A percentile compares a stretch with the other conserved stretches of the same genome.
Conservation (phyloP, 768 basidiomycete species). For the Naganishia friedmannii region DNA sequence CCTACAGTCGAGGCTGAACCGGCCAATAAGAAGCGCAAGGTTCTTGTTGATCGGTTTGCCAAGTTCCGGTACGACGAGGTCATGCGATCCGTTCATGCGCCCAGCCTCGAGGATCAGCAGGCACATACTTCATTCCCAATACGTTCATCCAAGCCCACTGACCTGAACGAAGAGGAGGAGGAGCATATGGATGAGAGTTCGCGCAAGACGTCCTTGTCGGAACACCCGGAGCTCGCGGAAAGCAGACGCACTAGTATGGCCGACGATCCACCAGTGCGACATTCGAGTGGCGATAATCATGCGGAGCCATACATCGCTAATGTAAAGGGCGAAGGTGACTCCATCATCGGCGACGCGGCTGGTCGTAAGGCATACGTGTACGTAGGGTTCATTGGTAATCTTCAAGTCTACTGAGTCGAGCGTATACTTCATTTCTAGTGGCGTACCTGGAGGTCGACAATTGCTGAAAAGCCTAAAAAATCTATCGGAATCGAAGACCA, state of each 20-base stretch:
- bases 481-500: conserved; percentile 35
- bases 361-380: conserved; percentile 33
- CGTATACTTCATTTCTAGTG: conserved; percentile 9
- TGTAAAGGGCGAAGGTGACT: conserved; percentile 18
- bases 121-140: conserved; percentile 13
- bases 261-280: background rate
- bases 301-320: conserved; percentile 30
- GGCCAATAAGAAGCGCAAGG: conserved; percentile 42
- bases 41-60: conserved; percentile 45
- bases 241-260: conserved; percentile 16
- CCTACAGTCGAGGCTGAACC: conserved; percentile 10
- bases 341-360: conserved; percentile 27
- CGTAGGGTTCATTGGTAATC: background rate
- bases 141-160: background rate
- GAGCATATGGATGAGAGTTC: background rate
- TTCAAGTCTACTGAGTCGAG: background rate
- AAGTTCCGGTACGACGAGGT: conserved; percentile 21
- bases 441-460: conserved; percentile 31
- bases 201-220: conserved; percentile 24
- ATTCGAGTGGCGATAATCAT: conserved; percentile 15
- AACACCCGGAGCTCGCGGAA: background rate
- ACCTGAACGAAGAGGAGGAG: background rate
- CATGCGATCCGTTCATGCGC: conserved; percentile 16
- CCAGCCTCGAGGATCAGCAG: conserved; percentile 12
- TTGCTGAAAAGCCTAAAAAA: conserved; percentile 47